Evolutionary conservation across 805 yeast species (phyloP), one percentile per base, ranked within the genome.

Genomic region (Pichia manshurica): DNA sequence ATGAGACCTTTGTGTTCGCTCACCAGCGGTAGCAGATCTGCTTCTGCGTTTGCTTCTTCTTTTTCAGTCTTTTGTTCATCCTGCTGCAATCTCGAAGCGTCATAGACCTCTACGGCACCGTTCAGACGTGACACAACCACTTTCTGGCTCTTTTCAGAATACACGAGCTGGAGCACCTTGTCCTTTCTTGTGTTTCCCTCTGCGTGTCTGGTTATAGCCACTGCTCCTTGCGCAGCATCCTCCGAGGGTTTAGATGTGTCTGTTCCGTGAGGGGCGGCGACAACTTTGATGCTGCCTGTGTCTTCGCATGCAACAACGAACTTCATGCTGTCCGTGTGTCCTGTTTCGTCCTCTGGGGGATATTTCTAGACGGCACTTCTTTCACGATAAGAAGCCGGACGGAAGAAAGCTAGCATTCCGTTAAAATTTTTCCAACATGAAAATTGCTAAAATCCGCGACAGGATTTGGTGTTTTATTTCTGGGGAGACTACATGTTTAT

Each of bases 221-320:
- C 72, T 0, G 95, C 29, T n/a, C n/a, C n/a, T 13, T 39, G 36
- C 16, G 21, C 7, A 15, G 40, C 19, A 28, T 47, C 47, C 22
- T 42, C 40, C 7, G 32, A 13, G 58, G 82, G 80, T 37, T 72
- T 70, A 5, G 96, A 84, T 3, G 96, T 88, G 58, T 90, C 95
- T 0, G 91, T 82, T 0, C 90, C 91, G 44, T 73, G 68, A 17
- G 68, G 61, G 56, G 88, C 87, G 5, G 72, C 58, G 8, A 87
- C 68, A 59, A 82, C 88, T 45, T 83, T 84, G 46, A 82, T 54
- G 5, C 77, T 71, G 0, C 90, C 89, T 1, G 78, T 74, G 56
- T 84, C 90, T 51, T 78, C 84, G 16, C 86, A 76, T 37, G 87
- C 71, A 3, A 73, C 81, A 39, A 84, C 56, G 13, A 84, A 60